Evolutionary conservation across 192 early-diverging fungal genomes (phyloP), one percentile per base, ranked within the genome.

Genomic region (Coemansia sp.): DNA sequence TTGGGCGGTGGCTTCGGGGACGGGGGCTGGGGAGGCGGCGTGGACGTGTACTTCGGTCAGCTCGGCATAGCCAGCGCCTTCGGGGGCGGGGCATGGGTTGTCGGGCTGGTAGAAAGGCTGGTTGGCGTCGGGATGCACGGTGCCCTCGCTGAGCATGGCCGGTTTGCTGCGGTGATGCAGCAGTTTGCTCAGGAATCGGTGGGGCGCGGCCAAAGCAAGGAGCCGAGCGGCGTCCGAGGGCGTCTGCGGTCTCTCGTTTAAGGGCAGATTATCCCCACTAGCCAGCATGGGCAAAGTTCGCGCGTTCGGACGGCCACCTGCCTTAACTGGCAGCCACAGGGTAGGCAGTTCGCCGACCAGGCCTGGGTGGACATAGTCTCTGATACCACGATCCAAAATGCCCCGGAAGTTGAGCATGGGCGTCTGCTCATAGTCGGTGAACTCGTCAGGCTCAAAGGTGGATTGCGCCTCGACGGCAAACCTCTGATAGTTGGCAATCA

Each of bases 381-480:
- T 76, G 77, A 91, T 89, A 3, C 89, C 87, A 39, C 87, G 87
- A 64, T 93, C 90, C 47, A 93, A 71, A 8, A 93, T 83, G n/a
- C 91, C 91, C 18, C 75, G 43, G 41, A 87, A 86, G 23, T 90
- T 74, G 0, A 89, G 86, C 90, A 93, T 93, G 12, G 91, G 90
- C 20, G 91, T 89, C 66, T 93, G 86, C 57, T 61, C 69, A 60
- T 89, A 93, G 64, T 93, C 89, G 0, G 90, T 93, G 36, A 63
- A 64, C 62, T 72, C 66, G 47, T 82, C 79, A 0, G 79, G 59
- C 37, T 61, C 73, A 57, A 82, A 75, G 9, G 43, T 76, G 5
- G 73, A 76, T 58, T 82, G 79, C n/a, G 70, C 69, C 42, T 82
- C 79, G 0, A 76, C 69, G 0, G 79, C 79, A 25, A 64, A 76